Base-by-base conservation (phyloP, 2,329 filamentous ascomycete genomes). In the Xylariaceae sp. region DNA sequence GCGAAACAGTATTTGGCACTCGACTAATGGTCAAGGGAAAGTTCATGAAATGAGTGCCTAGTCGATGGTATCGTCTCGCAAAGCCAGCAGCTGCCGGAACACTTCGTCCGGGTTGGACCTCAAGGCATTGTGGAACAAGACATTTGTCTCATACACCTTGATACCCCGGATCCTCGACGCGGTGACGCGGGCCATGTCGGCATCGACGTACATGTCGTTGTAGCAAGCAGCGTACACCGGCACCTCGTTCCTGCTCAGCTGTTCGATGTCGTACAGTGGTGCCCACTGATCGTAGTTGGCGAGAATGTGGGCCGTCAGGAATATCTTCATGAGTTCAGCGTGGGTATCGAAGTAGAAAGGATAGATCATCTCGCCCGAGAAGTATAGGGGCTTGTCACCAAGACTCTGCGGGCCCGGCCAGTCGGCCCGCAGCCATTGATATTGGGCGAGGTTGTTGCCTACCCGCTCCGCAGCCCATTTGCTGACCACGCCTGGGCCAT, bases 151-250 rank as follows among this genome's bases (percentile, higher is more conserved):
- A 49, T 82, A 92, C 25, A 85, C 78, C 63, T 86, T 88, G 53
- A 77, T 81, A 1, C 78, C 80, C 54, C 75, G 81, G 54, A 95
- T 83, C 51, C 79, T 73, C 25, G 63, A 64, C 8, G 85, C 86
- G 12, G 87, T 93, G 47, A 83, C 76, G 47, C 75, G 70, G 7
- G 84, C 82, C 35, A 88, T 63, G 5, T 76, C 75, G 46, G 75
- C 83, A 51, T 93, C 83, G 19, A 96, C 89, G 51, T 93, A 95
- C 84, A 95, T 92, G 54, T 94, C 88, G 42, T 94, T 82, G 47
- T 83, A 96, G 2, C 77, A 82, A 1, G 84, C 86, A 1, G 88
- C 83, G 51, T 92, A 95, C 0, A 94, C 77, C 0, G 90, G 89
- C 0, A 95, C 85, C 38, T 79, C 68, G 50, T 95, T 95, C 48